Conservation (phyloP, 306 rosid genomes). For the Inga laurina region DNA sequence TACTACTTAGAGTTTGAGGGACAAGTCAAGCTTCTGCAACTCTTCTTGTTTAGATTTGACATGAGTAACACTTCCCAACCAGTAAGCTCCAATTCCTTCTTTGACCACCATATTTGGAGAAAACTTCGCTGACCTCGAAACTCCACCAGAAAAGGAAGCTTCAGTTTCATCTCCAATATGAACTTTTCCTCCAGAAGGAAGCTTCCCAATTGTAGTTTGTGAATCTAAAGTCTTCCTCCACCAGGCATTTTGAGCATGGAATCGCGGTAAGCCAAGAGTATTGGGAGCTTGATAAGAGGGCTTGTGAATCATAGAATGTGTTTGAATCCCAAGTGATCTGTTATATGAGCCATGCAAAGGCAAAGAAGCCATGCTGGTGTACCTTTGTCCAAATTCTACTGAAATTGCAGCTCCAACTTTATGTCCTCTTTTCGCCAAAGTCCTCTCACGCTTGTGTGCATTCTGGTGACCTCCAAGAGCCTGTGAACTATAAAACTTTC, state of each 20-base stretch:
- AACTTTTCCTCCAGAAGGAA: conserved; percentile 34
- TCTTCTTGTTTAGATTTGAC: conserved; percentile 54
- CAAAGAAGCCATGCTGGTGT: conserved; percentile 78
- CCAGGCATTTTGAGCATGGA: conserved; percentile 49
- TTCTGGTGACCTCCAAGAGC: conserved; percentile 99
- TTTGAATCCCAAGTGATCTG: conserved; percentile 85
- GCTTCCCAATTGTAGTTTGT: conserved; percentile 40
- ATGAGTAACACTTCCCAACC: conserved; percentile 38
- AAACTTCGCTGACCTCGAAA: conserved; percentile 54
- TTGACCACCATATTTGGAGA: conserved; percentile 25
- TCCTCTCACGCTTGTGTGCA: conserved; percentile 91
- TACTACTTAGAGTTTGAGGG: conserved; percentile 78
- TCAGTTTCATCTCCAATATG: conserved; percentile 41
- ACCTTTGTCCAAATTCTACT: conserved; percentile 49
- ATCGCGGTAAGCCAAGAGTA: conserved; percentile 33
- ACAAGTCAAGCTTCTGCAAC: conserved; percentile 86
- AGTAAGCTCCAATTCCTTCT: conserved; percentile 38
- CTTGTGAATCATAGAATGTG: conserved; percentile 79
- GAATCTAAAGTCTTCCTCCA: conserved; percentile 43
- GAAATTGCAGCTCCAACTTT: conserved; percentile 37
- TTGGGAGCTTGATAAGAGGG: conserved; percentile 49
- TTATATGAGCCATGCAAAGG: conserved; percentile 84
- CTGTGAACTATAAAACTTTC: conserved; percentile 91
- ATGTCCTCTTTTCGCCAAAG: conserved; percentile 66
- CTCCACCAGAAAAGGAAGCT: conserved; percentile 38